Base-by-base conservation (phyloP, 176 grass and related monocot species). In the Leersia perrieri region DNA sequence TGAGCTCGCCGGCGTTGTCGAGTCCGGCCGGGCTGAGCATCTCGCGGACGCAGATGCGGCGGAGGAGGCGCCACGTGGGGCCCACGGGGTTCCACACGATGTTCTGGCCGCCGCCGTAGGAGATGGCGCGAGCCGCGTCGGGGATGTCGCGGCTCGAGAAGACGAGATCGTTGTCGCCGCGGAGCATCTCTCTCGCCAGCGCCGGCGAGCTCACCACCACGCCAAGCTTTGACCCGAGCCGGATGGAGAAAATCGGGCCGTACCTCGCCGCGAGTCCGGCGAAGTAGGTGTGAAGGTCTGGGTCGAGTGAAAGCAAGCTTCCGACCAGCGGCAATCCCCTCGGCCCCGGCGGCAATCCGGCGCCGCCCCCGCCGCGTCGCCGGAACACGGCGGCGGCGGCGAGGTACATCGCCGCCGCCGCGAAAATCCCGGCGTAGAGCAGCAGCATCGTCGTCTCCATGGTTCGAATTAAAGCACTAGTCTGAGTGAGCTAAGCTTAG, bases 211-310 rank as follows among this genome's bases (percentile, higher is more conserved):
- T n/a, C 16, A 93, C 70, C 31, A 97, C 85, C 63, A 97, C 45
- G 74, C 72, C 88, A 3, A 97, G 75, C 76, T 97, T 97, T 76
- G 85, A 83, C 60, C 90, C 90, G 3, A 97, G 90, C 1, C 88
- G 82, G 86, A 97, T 84, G 66, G 90, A 90, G 83, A 97, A 86
- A 60, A 97, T 49, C 40, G 93, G 93, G 3, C 90, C 93, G 72
- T 97, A 76, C 53, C 20, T 44, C 13, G 13, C 26, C 4, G 93
- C 85, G 27, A 97, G 90, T 16, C 80, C 68, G 26, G 82, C 88
- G 82, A 97, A 93, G 83, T 88, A 87, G 49, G 67, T 71, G 79
- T 92, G 93, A 33, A 93, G 80, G 5, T 90, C 57, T 2, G 90
- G 85, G 53, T 87, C 81, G 6, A 95, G 89, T 3, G 91, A 97